These are phyloP conservation scores for Epichloe scottii DNA, from an alignment of 2,329 filamentous ascomycete genomes.

Conservation along the genomic window DNA sequence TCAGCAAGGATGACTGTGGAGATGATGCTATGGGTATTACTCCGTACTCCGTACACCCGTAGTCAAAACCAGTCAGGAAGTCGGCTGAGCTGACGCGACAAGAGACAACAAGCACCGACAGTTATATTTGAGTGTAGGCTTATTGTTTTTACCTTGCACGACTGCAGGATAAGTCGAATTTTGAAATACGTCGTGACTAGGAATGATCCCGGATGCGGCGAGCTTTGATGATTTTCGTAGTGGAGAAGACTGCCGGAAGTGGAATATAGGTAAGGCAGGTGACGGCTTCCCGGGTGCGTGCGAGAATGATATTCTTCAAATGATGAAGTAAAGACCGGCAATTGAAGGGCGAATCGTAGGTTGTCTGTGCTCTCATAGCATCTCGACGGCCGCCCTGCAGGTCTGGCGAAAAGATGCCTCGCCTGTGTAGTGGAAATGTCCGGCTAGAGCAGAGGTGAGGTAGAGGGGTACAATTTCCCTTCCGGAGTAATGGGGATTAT, in stretches of 20 bases:
- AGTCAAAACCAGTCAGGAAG: neutral
- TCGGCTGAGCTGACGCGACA: neutral
- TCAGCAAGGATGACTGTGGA: slow-evolving; percentile 1
- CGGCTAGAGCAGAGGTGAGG: neutral
- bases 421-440: too few species aligned
- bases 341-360: neutral
- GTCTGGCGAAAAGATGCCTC: neutral
- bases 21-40: neutral
- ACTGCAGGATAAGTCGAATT: too few species aligned
- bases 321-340: neutral
- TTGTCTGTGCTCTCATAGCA: neutral
- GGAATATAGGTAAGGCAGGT: neutral
- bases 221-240: neutral
- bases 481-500: neutral
- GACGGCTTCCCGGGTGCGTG: neutral
- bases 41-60: neutral
- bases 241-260: neutral
- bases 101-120: neutral
- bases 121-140: neutral
- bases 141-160: neutral
- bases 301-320: neutral
- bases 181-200: neutral
- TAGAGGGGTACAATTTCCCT: neutral
- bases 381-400: neutral
- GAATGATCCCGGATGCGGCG: neutral